Evolutionary conservation across 108 stramenopile genomes (phyloP).

Genomic region (Pelagomonas calceolata): DNA sequence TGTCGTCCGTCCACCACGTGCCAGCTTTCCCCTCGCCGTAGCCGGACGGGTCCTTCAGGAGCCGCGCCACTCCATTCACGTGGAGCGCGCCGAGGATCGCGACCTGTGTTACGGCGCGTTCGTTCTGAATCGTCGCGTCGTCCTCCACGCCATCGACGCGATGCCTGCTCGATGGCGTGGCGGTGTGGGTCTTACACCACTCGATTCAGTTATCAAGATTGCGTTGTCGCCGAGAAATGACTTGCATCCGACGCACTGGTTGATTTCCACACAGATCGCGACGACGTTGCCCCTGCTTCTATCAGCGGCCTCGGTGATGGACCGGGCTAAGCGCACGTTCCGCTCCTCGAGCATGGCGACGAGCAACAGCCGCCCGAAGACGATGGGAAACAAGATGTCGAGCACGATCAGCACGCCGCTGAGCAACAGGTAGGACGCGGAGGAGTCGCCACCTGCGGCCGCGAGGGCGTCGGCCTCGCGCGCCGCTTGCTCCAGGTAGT

Average conservation of each 20-base stretch:
- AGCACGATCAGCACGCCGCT: background rate
- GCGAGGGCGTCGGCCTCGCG: background rate
- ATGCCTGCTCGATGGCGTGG: no score
- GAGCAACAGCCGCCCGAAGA: background rate
- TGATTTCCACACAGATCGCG: no score
- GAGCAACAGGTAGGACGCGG: background rate
- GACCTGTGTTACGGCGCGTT: no score
- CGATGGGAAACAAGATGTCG: conserved; percentile 3
- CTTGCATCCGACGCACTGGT: no score
- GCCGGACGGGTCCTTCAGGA: background rate
- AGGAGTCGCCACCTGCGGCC: background rate
- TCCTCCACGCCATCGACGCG: no score
- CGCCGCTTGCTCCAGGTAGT: background rate
- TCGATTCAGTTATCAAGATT: no score
- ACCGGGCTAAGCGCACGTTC: conserved; percentile 5
- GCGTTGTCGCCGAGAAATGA: no score
- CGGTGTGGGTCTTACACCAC: no score
- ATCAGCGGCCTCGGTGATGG: conserved; percentile 2
- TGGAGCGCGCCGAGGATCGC: conserved; percentile 8
- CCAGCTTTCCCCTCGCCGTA: background rate
- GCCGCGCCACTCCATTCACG: conserved; percentile 8
- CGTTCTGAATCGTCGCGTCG: no score
- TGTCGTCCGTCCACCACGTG: conserved; percentile 8
- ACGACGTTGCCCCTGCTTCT: background rate
- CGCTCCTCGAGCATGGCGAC: conserved; percentile 7